Conservation (phyloP, 228 moss, liverwort and hornwort genomes). For the Sphagnum fallax region DNA sequence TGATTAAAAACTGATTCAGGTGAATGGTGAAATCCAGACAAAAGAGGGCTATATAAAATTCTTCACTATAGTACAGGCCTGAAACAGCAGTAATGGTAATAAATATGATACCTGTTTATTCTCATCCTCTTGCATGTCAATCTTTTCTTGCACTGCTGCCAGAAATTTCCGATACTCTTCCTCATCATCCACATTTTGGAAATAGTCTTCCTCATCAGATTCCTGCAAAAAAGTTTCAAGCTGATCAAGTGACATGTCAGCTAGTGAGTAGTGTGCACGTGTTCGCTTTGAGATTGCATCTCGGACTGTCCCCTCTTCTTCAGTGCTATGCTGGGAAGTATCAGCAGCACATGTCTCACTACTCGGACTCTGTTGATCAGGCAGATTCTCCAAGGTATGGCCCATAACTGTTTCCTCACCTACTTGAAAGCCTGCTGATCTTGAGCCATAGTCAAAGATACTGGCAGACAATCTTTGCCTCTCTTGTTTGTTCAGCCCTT, state of each 20-base stretch:
- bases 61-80: too few relatives aligned
- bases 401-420: conserved; percentile 42
- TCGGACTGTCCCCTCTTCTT: conserved; percentile 31
- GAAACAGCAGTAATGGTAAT: too few relatives aligned
- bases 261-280: conserved; percentile 82
- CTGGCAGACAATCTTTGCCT: conserved; percentile 14
- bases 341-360: conserved; percentile 21
- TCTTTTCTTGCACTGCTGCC: conserved; percentile 73
- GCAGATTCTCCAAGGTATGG: conserved; percentile 42
- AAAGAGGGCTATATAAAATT: too few relatives aligned
- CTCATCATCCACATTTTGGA: conserved; percentile 85
- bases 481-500: conserved; percentile 9
- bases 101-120: conserved; percentile 8
- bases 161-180: conserved; percentile 97
- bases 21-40: too few relatives aligned
- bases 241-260: conserved; percentile 96
- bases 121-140: conserved; percentile 22
- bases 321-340: conserved; percentile 23
- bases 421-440: conserved; percentile 12
- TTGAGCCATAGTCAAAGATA: conserved; percentile 9
- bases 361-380: conserved; percentile 29
- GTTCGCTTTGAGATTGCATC: conserved; percentile 95
- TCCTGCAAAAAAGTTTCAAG: conserved; percentile 96
- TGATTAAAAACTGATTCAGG: too few relatives aligned
- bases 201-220: conserved; percentile 93